Conservation (phyloP, 1,284 basidiomycete genomes). For the Ustilago shanxiensis region DNA sequence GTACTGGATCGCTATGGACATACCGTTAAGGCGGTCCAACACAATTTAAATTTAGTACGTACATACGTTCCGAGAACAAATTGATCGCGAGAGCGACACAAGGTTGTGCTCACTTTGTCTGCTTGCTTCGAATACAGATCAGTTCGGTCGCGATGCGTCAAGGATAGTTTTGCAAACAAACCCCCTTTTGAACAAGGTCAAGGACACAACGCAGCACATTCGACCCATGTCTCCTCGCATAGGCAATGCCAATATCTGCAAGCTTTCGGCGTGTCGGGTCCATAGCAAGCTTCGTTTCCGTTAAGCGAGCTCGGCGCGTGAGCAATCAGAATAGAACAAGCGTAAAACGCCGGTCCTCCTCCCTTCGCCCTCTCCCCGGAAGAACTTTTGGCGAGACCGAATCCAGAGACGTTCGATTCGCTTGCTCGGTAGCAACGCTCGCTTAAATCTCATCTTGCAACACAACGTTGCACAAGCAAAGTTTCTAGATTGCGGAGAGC, state of each 20-base stretch:
- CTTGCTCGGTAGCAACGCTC: background rate
- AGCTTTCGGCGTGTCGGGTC: slow-evolving; percentile 10
- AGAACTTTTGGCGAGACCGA: slow-evolving; percentile 17
- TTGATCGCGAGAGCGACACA: too few species aligned
- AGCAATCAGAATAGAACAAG: slow-evolving; percentile 4
- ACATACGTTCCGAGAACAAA: background rate
- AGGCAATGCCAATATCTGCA: slow-evolving; percentile 7
- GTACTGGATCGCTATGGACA: too few species aligned
- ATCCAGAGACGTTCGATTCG: slow-evolving; percentile 11
- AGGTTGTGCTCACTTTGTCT: background rate
- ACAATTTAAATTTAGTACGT: background rate
- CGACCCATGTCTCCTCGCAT: slow-evolving; percentile 6
- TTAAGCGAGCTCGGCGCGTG: slow-evolving; percentile 1
- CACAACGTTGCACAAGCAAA: slow-evolving; percentile 4
- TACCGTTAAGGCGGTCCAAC: background rate
- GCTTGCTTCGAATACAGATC: background rate
- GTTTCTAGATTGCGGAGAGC: slow-evolving; percentile 15
- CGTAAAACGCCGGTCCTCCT: slow-evolving; percentile 6
- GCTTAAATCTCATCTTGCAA: slow-evolving; percentile 3
- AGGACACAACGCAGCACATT: background rate
- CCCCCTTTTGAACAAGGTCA: too few species aligned
- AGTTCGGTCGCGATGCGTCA: background rate
- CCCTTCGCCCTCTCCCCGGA: background rate
- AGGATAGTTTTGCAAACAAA: background rate
- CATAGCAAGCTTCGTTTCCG: slow-evolving; percentile 7